Base-by-base conservation (phyloP, 768 basidiomycete species). In the Scleroderma bovista region DNA sequence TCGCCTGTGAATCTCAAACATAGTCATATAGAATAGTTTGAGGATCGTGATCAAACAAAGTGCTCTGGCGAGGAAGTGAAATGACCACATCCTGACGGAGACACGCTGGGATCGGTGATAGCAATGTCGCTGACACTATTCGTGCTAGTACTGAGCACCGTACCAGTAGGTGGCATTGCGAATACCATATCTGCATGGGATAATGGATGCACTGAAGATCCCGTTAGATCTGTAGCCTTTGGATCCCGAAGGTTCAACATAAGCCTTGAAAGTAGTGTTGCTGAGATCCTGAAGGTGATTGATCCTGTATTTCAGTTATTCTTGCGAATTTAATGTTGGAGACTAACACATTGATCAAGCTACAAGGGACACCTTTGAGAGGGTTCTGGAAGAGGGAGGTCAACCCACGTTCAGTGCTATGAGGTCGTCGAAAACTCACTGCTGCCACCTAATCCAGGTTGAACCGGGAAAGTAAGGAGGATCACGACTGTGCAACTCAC, bases 1-100 rank as follows among this genome's bases (percentile, higher is more conserved):
- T 98, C 95, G 29, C 96, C 96, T 2, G 66, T 99, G 96, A 46
- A 99, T 83, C 68, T 86, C 79, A 74, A 99, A 99, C 89, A 96
- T 96, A 63, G 73, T 65, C 90, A 98, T 93, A 72, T 99, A 99
- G 66, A 99, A 94, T 33, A 86, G 36, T 29, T 86, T 63, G 3
- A 96, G 95, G 3, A 99, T 64, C 29, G 74, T 75, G 59, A 99
- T 97, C 49, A 98, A 75, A 68, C 95, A 96, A 15, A 96, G 57
- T 0, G 92, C 92, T 31, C 96, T 75, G 0, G 96, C 95, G 9
- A 81, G 66, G 67, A 99, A 96, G 68, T 99, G 96, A 48, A 78
- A 74, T 33, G 84, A 71, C 74, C 86, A 97, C 29, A 88, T 63
- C 49, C 77, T 72, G 13, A 93, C 84, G 0, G 88, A 66, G 36